Evolutionary conservation across 768 basidiomycete species (phyloP).

Genomic region (Hygrophorus russula): DNA sequence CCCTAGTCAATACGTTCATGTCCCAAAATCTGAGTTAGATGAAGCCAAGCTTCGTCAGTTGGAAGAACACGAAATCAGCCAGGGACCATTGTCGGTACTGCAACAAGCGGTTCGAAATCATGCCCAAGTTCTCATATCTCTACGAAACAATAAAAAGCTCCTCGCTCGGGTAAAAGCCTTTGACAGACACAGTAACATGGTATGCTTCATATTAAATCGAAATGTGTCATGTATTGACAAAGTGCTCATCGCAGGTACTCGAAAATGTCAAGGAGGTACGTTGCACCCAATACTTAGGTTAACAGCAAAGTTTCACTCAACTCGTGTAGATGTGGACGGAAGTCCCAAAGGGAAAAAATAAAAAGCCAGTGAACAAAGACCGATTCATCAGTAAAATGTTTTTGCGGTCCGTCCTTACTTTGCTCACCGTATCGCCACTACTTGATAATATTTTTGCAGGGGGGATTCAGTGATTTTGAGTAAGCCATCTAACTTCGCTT

Average conservation of each 20-base stretch:
- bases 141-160: slow-evolving; percentile 97
- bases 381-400: slow-evolving; percentile 99
- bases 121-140: slow-evolving; percentile 92
- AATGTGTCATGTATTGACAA: slow-evolving; percentile 7
- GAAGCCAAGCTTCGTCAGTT: slow-evolving; percentile 92
- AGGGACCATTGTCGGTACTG: slow-evolving; percentile 91
- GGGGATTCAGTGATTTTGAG: slow-evolving; percentile 97
- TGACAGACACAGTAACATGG: slow-evolving; percentile 98
- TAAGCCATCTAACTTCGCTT: slow-evolving; percentile 32
- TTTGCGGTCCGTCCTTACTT: slow-evolving; percentile 47
- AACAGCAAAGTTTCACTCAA: neutral
- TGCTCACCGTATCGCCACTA: slow-evolving; percentile 3
- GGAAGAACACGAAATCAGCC: slow-evolving; percentile 97
- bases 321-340: slow-evolving; percentile 96
- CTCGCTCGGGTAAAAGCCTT: slow-evolving; percentile 95
- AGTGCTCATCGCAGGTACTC: slow-evolving; percentile 48
- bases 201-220: slow-evolving; percentile 23
- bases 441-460: slow-evolving; percentile 25
- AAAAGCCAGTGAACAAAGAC: slow-evolving; percentile 98
- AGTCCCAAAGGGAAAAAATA: slow-evolving; percentile 93
- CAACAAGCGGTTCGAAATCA: slow-evolving; percentile 98
- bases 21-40: slow-evolving; percentile 94
- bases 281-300: neutral
- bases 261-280: slow-evolving; percentile 96
- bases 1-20: slow-evolving; percentile 88